Conservation (phyloP, 1,139 yeast species). For the Kodamaea sp. region DNA sequence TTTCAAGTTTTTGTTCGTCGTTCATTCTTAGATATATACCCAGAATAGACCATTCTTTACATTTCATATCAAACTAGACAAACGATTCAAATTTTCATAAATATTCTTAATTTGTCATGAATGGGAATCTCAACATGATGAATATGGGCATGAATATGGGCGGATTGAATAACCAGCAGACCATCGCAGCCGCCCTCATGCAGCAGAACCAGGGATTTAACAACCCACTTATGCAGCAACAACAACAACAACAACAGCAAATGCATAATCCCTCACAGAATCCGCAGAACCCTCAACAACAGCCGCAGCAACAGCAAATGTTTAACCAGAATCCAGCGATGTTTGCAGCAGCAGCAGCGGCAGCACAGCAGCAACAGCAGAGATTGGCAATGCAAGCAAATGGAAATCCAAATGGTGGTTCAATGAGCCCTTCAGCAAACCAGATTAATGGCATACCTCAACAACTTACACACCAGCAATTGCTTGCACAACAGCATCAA, state of each 20-base stretch:
- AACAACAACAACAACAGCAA: conserved; percentile 10
- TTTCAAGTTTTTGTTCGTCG: too few species aligned
- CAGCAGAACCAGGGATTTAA: conserved; percentile 11
- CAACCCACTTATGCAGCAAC: conserved; percentile 6
- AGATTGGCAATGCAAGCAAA: conserved; percentile 7
- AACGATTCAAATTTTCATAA: too few species aligned
- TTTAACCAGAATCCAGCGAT: conserved; percentile 9
- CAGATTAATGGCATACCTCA: conserved; percentile 13
- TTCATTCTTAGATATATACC: too few species aligned
- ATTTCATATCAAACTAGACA: too few species aligned
- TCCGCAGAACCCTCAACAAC: conserved; percentile 6
- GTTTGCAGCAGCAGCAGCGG: conserved; percentile 17
- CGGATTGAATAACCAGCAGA: conserved; percentile 10
- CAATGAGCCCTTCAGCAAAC: conserved; percentile 15
- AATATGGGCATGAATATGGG: conserved; percentile 16
- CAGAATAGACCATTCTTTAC: too few species aligned
- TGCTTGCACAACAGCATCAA: conserved; percentile 15
- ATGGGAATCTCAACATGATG: conserved; percentile 15
- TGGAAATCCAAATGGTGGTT: conserved; percentile 4
- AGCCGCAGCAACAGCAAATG: conserved; percentile 8
- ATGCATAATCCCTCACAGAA: conserved; percentile 4
- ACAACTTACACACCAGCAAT: conserved; percentile 13
- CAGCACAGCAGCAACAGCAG: conserved; percentile 14
- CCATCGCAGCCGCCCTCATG: conserved; percentile 9
- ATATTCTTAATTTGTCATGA: conserved; percentile 6